Conservation (phyloP, 2,329 filamentous ascomycete genomes). For the Geoglossum cookeanum region DNA sequence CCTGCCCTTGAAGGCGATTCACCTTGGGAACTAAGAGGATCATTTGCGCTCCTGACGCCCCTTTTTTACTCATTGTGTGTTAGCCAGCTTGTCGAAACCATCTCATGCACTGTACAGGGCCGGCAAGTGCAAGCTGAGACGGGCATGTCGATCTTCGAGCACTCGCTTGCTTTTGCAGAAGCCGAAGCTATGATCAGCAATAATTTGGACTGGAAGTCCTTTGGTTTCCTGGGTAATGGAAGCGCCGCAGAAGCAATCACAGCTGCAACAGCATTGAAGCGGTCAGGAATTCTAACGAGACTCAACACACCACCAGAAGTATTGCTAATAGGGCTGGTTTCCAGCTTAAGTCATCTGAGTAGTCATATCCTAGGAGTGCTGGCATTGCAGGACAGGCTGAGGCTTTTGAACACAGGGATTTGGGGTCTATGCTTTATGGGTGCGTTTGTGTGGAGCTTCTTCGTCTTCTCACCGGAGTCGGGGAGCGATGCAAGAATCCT, state of each 20-base stretch:
- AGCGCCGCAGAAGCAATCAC: constrained; percentile 16
- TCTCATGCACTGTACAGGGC: constrained; percentile 76
- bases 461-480: constrained; percentile 23
- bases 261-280: constrained; percentile 26
- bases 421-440: constrained; percentile 86
- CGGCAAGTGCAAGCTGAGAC: constrained; percentile 65
- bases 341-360: constrained; percentile 69
- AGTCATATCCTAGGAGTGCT: constrained; percentile 70
- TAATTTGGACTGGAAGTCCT: constrained; percentile 53
- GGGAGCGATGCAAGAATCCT: constrained; percentile 42
- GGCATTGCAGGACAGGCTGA: constrained; percentile 56
- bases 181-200: constrained; percentile 75
- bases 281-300: constrained; percentile 51
- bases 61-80: constrained; percentile 34
- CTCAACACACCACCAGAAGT: constrained; percentile 85
- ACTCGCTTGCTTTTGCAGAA: constrained; percentile 88
- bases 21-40: constrained; percentile 43
- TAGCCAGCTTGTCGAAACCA: constrained; percentile 75
- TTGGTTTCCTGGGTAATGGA: constrained; percentile 25
- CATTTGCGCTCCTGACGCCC: constrained; percentile 45
- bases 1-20: constrained; percentile 27
- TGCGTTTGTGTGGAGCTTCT: constrained; percentile 60
- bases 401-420: constrained; percentile 71
- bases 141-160: constrained; percentile 91
- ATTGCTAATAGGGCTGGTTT: constrained; percentile 70